Evolutionary conservation across 768 basidiomycete genomes (phyloP).

Genomic region (Leccinum uliginosum): DNA sequence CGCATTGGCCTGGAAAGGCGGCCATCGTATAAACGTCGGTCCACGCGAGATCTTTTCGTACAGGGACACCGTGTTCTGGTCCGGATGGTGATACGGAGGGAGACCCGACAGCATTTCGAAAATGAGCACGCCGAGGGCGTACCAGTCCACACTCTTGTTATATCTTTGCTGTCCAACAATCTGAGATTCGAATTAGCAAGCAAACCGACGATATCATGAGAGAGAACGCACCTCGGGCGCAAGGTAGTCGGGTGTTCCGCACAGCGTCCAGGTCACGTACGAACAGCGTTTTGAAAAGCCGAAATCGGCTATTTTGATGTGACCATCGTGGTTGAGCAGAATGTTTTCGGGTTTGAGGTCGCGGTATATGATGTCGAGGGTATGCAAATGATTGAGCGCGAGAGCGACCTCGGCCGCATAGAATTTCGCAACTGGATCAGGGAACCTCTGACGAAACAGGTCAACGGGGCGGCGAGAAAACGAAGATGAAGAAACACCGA

Average conservation of each 20-base stretch:
- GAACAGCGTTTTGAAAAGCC: constrained; percentile 91
- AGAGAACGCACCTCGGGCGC: constrained; percentile 76
- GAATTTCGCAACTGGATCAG: constrained; percentile 96
- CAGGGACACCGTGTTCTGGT: constrained; percentile 77
- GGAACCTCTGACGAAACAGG: constrained; percentile 63
- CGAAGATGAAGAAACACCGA: constrained; percentile 35
- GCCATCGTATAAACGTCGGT: constrained; percentile 73
- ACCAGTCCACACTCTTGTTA: constrained; percentile 98
- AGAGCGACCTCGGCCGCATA: constrained; percentile 94
- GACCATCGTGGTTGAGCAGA: constrained; percentile 87
- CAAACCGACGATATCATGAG: constrained; percentile 18
- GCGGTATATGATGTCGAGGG: constrained; percentile 87
- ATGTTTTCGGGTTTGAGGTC: constrained; percentile 99
- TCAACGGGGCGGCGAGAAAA: constrained; percentile 9
- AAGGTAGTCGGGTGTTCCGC: constrained; percentile 94
- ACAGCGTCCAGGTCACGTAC: constrained; percentile 90
- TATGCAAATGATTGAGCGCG: constrained; percentile 87
- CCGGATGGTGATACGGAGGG: constrained; percentile 89
- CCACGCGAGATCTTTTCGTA: constrained; percentile 90
- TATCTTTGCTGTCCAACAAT: constrained; percentile 81
- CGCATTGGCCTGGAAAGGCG: constrained; percentile 68
- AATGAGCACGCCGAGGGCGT: constrained; percentile 93
- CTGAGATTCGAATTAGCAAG: constrained; percentile 31
- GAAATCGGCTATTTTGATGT: constrained; percentile 96
- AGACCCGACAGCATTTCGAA: constrained; percentile 98